Base-by-base conservation (phyloP, 441 rosid genomes). In the Eutrema salsugineum region DNA sequence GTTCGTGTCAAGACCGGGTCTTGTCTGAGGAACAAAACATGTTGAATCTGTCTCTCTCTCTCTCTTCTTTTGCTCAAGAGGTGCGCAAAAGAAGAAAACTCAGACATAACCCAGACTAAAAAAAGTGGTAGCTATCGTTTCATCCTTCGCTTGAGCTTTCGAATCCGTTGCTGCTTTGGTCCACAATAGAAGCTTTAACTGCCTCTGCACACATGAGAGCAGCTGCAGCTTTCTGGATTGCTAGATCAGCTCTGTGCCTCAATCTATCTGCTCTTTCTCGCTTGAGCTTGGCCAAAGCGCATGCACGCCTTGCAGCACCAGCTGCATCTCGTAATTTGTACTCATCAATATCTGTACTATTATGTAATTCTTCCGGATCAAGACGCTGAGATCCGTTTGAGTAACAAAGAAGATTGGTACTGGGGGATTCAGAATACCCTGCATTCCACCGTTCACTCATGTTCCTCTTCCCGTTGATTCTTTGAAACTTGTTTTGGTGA, bases 171-270 rank as follows among this genome's bases (percentile, higher is more conserved):
- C 62, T 79, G 62, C 65, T 76, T 75, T 68, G 58, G 63, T 84
- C 83, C 75, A 72, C 80, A 51, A 88, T 74, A 63, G 91, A 77
- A 71, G 80, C 88, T 80, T 79, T 89, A 15, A 88, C 79, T 7
- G 98, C 98, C 70, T 92, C 97, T 8, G 97, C 98, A 73, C 85
- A 88, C 89, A 86, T 84, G 72, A 91, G 86, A 69, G 96, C 90
- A 76, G 83, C 86, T 68, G 87, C 93, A 66, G 97, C 99, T 84
- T 84, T 93, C 85, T 93, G 96, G 54, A 93, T 86, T 16, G 93
- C 91, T 73, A 91, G 73, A 80, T 93, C 98, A 65, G 98, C 99
- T 81, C 75, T 78, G 80, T 80, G 83, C 53, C 89, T 82, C 85
- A 93, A 76, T 72, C 85, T 87, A 82, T 85, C 88, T 49, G 97